These are phyloP conservation scores for Camelina sativa DNA, from an alignment of 345 rosid genomes.

Conservation along the genomic window DNA sequence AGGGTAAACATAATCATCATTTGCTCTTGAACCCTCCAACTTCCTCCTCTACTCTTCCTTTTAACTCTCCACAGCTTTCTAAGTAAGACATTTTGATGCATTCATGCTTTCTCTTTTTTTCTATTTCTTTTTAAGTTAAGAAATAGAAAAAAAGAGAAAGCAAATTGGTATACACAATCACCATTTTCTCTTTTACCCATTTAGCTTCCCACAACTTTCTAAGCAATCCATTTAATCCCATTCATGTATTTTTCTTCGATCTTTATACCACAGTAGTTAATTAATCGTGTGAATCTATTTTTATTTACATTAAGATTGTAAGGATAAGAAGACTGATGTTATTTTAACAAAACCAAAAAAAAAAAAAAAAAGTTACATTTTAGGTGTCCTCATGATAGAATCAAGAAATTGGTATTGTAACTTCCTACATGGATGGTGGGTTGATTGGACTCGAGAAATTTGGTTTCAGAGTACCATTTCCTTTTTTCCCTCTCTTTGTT, in stretches of 20 bases:
- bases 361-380: not conserved
- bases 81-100: slow-evolving; percentile 13
- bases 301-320: slow-evolving; percentile 18
- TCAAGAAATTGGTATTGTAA: not conserved
- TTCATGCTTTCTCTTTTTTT: slow-evolving; percentile 8
- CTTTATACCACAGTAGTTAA: slow-evolving; percentile 19
- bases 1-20: slow-evolving; percentile 92
- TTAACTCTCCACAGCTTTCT: slow-evolving; percentile 31
- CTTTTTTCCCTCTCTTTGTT: not conserved
- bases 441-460: not conserved
- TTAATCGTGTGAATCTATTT: slow-evolving; percentile 20
- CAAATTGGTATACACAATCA: slow-evolving; percentile 74
- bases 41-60: slow-evolving; percentile 35
- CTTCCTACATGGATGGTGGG: not conserved
- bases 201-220: slow-evolving; percentile 15
- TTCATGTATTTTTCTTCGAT: not conserved
- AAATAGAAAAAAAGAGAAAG: not conserved
- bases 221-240: slow-evolving; percentile 16
- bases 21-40: slow-evolving; percentile 55
- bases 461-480: not conserved
- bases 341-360: slow-evolving; percentile 2
- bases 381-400: too few relatives aligned
- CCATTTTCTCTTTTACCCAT: slow-evolving; percentile 58
- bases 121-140: not conserved
- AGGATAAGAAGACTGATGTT: slow-evolving; percentile 10